phyloP scores from a whole-genome alignment of 2,329 filamentous ascomycete species.

The Paraphaeosphaeria minitans region DNA sequence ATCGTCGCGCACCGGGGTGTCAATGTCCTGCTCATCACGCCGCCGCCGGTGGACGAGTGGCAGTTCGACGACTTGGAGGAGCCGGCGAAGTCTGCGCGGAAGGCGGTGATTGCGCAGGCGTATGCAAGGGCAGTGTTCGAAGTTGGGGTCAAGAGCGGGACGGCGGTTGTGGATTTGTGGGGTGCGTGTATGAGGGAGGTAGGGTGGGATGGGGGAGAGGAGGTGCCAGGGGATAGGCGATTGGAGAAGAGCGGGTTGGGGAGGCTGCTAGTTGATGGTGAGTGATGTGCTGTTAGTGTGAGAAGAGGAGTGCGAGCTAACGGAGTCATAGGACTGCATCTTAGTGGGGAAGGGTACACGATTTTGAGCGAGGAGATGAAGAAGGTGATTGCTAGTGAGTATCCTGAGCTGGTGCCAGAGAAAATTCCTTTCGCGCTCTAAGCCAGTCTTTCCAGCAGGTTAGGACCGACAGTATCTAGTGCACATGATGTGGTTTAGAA shows the following conservation, averaged over 20 bases:
- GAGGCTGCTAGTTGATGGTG: slow-evolving; percentile 14
- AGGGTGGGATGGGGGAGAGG: slow-evolving; percentile 10
- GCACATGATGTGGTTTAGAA: neutral
- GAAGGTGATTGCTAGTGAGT: slow-evolving; percentile 8
- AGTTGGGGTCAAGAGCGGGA: slow-evolving; percentile 2
- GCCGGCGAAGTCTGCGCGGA: slow-evolving; percentile 18
- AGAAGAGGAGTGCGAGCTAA: neutral
- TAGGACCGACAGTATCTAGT: neutral
- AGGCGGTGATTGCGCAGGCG: slow-evolving; percentile 9
- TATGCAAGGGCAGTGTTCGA: slow-evolving; percentile 12
- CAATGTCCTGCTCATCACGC: slow-evolving; percentile 13
- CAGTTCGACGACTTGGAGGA: slow-evolving; percentile 16
- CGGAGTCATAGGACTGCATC: slow-evolving; percentile 1
- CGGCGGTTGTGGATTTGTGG: slow-evolving; percentile 12
- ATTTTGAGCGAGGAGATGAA: slow-evolving; percentile 12
- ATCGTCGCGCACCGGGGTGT: slow-evolving; percentile 10
- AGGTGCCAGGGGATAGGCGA: slow-evolving; percentile 12
- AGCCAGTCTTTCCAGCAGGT: slow-evolving; percentile 17
- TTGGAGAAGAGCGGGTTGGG: slow-evolving; percentile 10
- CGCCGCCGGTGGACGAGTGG: slow-evolving; percentile 9
- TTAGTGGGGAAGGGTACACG: slow-evolving; percentile 14
- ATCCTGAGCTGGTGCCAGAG: slow-evolving; percentile 12
- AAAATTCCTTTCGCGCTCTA: slow-evolving; percentile 15
- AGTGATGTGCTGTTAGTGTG: neutral
- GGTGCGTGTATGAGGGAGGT: slow-evolving; percentile 16